Base-by-base conservation (phyloP, 257 asterid genomes). In the Lycium barbarum region DNA sequence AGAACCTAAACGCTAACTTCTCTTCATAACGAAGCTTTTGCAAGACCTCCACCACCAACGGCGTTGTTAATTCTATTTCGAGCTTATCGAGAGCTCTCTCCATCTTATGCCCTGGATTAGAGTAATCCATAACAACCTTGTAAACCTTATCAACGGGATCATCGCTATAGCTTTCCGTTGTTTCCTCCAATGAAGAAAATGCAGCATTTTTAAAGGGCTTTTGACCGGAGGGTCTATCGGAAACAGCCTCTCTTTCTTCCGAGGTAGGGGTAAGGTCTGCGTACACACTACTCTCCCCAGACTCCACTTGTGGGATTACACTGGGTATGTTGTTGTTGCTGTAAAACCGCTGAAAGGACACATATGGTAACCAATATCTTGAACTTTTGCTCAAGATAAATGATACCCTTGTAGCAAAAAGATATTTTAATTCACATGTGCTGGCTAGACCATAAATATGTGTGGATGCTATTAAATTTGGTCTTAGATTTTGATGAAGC, bases 1-100 rank as follows among this genome's bases (percentile, higher is more conserved):
- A 95, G 93, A 95, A 95, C 89, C 99, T 89, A 86, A 95, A 93
- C 5, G 99, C 98, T 83, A 88, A 14, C 87, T 92, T 94, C 87
- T 95, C 97, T 92, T 96, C 98, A 3, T 86, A 92, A 67, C 86
- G 92, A 84, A 93, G 93, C 93, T 89, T 93, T 9, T 89, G 86
- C 71, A 96, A 84, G 65, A 94, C 91, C 88, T 91, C 95, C 59
- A 93, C 87, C 83, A 93, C 97, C 89, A 96, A 80, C 9, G 98
- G 89, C 36, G 95, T 92, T 8, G 97, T 93, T 85, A 95, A 84
- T 79, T 87, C 86, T n/a, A 90, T 20, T 51, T 91, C 89, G 10
- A 89, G 87, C 33, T 87, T 84, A 84, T 93, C 98, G 70, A 96
- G 98, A 57, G 93, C 97, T 65, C 0, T 81, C 94, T 94, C 98